Conservation (phyloP, 73 alveolate species). For the Uronychia setigera region DNA sequence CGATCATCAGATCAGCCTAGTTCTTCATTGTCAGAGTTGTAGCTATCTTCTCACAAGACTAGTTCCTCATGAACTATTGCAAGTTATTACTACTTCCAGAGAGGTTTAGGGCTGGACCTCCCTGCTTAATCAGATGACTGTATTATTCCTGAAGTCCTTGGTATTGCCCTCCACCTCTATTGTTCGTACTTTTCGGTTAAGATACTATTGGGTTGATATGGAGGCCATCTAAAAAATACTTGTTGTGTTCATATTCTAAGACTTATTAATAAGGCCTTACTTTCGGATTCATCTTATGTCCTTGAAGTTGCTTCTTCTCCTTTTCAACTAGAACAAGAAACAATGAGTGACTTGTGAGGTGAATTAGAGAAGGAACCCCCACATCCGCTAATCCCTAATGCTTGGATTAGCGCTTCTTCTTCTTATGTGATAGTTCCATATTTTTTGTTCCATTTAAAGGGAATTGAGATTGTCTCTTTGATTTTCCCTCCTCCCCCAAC, state of each 20-base stretch:
- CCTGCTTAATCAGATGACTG: background rate
- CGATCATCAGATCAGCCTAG: background rate
- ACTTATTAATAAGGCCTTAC: background rate
- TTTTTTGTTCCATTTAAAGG: background rate
- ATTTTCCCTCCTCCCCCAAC: background rate
- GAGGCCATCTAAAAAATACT: background rate
- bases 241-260: background rate
- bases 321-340: background rate
- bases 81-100: background rate
- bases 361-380: background rate
- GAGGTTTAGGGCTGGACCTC: too few species aligned
- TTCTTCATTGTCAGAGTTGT: background rate
- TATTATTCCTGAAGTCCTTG: too few species aligned
- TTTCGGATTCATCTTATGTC: background rate
- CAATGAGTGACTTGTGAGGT: background rate
- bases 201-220: background rate
- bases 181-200: background rate
- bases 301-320: background rate
- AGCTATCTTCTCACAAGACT: background rate
- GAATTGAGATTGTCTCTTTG: background rate
- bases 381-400: background rate
- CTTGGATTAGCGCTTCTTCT: background rate
- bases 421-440: background rate
- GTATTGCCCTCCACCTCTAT: too few species aligned
- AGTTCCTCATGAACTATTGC: background rate